Base-by-base conservation (phyloP, 1,139 yeast species). In the Barnettozyma hawaiiensis region DNA sequence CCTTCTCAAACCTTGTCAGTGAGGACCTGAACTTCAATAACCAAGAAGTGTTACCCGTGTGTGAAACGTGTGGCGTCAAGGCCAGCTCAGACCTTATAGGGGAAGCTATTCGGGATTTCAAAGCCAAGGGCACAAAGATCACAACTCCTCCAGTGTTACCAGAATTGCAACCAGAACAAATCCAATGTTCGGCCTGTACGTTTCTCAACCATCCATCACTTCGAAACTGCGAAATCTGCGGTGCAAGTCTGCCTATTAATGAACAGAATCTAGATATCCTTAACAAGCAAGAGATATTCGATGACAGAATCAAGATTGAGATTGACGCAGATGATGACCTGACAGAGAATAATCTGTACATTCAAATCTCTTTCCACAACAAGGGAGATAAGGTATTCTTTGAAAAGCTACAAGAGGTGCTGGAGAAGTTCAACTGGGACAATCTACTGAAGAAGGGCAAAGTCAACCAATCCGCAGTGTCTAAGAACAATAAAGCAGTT, bases 141-240 rank as follows among this genome's bases (percentile, higher is more conserved):
- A 37, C 43, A 23, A 11, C 37, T 9, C 11, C 18, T 3, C 24
- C 19, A 21, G 7, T 18, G 14, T 35, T 14, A 12, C 28, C 8
- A 11, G 11, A 33, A 24, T n/a, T 23, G 14, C 23, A 27, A 22
- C 37, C 31, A 5, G 52, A 37, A 61, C 66, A 40, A 70, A 75
- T 43, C 68, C 71, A 71, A 39, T 92, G 98, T 52, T 81, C 89
- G 0, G 70, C 74, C 36, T 92, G 97, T 56, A 92, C 97, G 0
- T 92, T 90, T 56, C 67, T 77, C 14, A 92, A 92, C 59, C 96
- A 90, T 60, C 85, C 90, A 0, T 76, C 85, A 4, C 66, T 92
- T 69, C 66, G 72, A 38, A 71, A 69, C 49, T 92, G 98, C 61
- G 98, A 92, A 61, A 74, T 92, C 59, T 92, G 97, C 65, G 96